Percentiles rank a stretch among this genome's conserved stretches.
These are phyloP conservation scores for Ophiostoma perfectum DNA, from an alignment of 2,329 filamentous ascomycete genomes.

Conservation along the genomic window DNA sequence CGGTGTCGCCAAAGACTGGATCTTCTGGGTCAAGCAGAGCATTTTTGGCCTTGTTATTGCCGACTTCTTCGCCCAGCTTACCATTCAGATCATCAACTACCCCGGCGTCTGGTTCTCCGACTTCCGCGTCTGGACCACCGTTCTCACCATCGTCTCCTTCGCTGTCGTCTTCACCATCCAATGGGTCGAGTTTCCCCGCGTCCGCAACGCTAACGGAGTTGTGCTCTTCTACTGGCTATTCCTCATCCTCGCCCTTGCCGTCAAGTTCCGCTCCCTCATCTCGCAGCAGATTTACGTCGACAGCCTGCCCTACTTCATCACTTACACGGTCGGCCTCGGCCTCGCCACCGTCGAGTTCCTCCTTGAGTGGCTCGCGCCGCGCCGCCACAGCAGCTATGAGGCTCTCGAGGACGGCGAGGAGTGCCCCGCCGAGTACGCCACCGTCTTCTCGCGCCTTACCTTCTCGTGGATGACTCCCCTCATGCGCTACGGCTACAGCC, in stretches of 20 bases:
- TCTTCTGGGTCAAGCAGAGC: conserved; percentile 89
- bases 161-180: conserved; percentile 71
- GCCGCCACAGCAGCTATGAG: conserved; percentile 54
- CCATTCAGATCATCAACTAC: conserved; percentile 67
- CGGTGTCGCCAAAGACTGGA: conserved; percentile 74
- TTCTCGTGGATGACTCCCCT: conserved; percentile 99
- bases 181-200: conserved; percentile 78
- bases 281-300: conserved; percentile 66
- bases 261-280: conserved; percentile 82
- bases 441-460: conserved; percentile 86
- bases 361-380: conserved; percentile 83
- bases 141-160: conserved; percentile 66
- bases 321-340: conserved; percentile 67
- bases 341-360: conserved; percentile 66
- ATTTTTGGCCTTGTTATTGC: conserved; percentile 63
- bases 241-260: conserved; percentile 67
- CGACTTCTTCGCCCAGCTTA: conserved; percentile 66
- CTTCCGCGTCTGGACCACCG: conserved; percentile 79
- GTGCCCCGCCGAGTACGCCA: conserved; percentile 80
- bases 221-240: conserved; percentile 91
- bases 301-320: conserved; percentile 68
- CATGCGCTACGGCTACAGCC: conserved; percentile 91
- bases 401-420: conserved; percentile 56
- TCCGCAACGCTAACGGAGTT: conserved; percentile 78
- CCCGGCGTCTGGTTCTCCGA: conserved; percentile 68